Evolutionary conservation across 768 basidiomycete species (phyloP).

Genomic region (Cantharellus cinnabarinus): DNA sequence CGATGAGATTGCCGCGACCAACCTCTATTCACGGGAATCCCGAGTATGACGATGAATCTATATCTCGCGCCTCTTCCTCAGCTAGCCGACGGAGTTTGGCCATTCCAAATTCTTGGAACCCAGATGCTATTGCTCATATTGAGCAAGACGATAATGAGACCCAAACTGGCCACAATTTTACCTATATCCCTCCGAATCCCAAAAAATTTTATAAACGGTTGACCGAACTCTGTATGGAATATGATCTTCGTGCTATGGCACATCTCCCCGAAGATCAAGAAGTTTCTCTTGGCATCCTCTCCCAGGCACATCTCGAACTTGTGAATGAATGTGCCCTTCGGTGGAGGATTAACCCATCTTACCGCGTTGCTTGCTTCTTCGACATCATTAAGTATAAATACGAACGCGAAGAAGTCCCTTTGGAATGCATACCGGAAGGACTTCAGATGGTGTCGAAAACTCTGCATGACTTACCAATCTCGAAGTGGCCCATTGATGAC

Average conservation of each 20-base stretch:
- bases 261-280: slow-evolving; percentile 54
- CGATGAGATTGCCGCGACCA: slow-evolving; percentile 23
- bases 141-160: slow-evolving; percentile 29
- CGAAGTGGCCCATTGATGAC: slow-evolving; percentile 64
- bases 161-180: slow-evolving; percentile 25
- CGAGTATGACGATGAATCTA: neutral
- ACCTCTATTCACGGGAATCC: slow-evolving; percentile 20
- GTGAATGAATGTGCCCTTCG: slow-evolving; percentile 73
- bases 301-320: slow-evolving; percentile 54
- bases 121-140: slow-evolving; percentile 30
- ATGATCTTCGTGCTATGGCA: slow-evolving; percentile 77
- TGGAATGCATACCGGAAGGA: slow-evolving; percentile 89
- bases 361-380: slow-evolving; percentile 61
- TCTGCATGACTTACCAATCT: slow-evolving; percentile 44
- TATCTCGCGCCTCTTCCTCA: slow-evolving; percentile 31
- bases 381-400: slow-evolving; percentile 73
- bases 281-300: slow-evolving; percentile 82
- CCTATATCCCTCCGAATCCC: slow-evolving; percentile 79
- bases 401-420: slow-evolving; percentile 73
- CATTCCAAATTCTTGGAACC: slow-evolving; percentile 13
- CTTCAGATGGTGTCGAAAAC: slow-evolving; percentile 51
- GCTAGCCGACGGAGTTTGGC: slow-evolving; percentile 30
- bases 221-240: slow-evolving; percentile 59
- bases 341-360: slow-evolving; percentile 73
- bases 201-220: slow-evolving; percentile 69